Evolutionary conservation across 2,329 filamentous ascomycete genomes (phyloP).

Genomic region (Xylariaceae sp.): DNA sequence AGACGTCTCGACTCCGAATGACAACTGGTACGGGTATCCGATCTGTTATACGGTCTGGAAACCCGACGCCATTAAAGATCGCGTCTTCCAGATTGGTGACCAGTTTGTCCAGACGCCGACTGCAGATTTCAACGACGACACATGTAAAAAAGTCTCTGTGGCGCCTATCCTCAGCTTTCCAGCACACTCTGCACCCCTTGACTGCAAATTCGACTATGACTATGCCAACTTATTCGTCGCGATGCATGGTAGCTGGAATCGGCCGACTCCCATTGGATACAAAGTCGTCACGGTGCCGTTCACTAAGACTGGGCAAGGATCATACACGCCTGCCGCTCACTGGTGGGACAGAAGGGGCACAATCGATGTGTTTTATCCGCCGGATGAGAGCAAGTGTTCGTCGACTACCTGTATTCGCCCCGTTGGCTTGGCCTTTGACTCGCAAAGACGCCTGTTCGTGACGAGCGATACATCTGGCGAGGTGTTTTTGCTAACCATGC

Average conservation of each 20-base stretch:
- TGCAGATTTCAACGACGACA: constrained; percentile 26
- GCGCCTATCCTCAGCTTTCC: constrained; percentile 45
- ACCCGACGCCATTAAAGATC: constrained; percentile 35
- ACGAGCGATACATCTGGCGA: constrained; percentile 51
- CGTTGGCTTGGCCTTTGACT: constrained; percentile 41
- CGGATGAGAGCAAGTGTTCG: constrained; percentile 39
- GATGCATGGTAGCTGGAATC: constrained; percentile 55
- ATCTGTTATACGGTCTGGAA: constrained; percentile 37
- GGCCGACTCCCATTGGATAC: constrained; percentile 34
- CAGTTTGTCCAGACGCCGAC: constrained; percentile 32
- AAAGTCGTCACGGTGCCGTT: constrained; percentile 35
- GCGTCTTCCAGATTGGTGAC: constrained; percentile 30
- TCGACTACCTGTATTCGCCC: constrained; percentile 47
- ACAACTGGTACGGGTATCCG: constrained; percentile 58
- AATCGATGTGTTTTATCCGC: constrained; percentile 46
- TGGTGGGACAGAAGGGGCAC: constrained; percentile 37
- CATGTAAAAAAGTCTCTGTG: constrained; percentile 21
- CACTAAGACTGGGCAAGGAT: constrained; percentile 26
- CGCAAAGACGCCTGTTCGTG: constrained; percentile 47
- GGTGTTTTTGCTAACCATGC: constrained; percentile 26
- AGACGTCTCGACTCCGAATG: constrained; percentile 45
- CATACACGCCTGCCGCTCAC: constrained; percentile 28
- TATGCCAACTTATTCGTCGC: constrained; percentile 54
- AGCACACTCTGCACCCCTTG: constrained; percentile 59
- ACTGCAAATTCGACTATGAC: constrained; percentile 55